Evolutionary conservation across 768 basidiomycete genomes (phyloP).

Genomic region (Boletus rufocinnamomeus): DNA sequence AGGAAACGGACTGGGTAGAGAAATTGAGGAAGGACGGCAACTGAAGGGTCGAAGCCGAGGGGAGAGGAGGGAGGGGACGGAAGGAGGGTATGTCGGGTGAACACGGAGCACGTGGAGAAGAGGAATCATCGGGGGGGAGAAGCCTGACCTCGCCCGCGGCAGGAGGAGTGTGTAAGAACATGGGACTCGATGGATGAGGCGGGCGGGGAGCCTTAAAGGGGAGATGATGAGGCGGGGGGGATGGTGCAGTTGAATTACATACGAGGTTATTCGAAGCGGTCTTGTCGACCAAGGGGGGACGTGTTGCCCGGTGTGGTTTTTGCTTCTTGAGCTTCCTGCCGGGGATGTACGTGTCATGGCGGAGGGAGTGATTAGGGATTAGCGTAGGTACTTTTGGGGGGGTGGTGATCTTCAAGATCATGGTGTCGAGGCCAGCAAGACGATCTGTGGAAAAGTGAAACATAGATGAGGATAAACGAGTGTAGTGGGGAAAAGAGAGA

Average conservation of each 20-base stretch:
- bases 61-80: conserved; percentile 37
- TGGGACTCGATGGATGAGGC: conserved; percentile 18
- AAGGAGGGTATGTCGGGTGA: conserved; percentile 20
- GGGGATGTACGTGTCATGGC: conserved; percentile 22
- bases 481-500: conserved; percentile 1
- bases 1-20: conserved; percentile 24
- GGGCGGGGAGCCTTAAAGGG: conserved; percentile 15
- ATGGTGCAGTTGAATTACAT: conserved; percentile 23
- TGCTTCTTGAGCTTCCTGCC: conserved; percentile 28
- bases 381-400: conserved; percentile 32
- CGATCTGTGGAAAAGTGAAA: conserved; percentile 40
- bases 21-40: conserved; percentile 41
- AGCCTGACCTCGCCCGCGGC: conserved; percentile 8
- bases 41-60: conserved; percentile 40
- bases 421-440: conserved; percentile 46
- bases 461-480: conserved; percentile 29
- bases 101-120: conserved; percentile 19
- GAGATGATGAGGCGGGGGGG: conserved; percentile 16
- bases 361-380: conserved; percentile 26
- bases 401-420: conserved; percentile 39
- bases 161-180: conserved; percentile 15
- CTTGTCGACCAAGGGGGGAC: conserved; percentile 37
- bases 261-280: conserved; percentile 31
- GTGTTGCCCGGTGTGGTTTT: conserved; percentile 21
- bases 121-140: conserved; percentile 10